Evolutionary conservation across 2,329 filamentous ascomycete species (phyloP).

Genomic region (Hypomyces perniciosus): DNA sequence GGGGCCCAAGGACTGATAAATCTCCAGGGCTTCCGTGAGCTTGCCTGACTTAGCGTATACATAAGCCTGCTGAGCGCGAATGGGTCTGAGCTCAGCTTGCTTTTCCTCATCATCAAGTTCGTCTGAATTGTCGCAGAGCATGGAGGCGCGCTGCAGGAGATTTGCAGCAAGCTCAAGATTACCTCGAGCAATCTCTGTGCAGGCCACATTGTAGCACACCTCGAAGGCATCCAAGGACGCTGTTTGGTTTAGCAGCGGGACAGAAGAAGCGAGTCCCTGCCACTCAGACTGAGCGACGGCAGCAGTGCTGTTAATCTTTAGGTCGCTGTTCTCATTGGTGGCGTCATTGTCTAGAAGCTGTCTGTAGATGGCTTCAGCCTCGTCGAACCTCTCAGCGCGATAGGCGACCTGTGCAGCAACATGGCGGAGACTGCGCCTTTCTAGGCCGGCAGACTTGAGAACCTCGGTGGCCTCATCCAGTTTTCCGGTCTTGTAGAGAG

Average conservation of each 20-base stretch:
- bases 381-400: slow-evolving; percentile 65
- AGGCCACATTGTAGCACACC: slow-evolving; percentile 75
- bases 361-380: slow-evolving; percentile 59
- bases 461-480: slow-evolving; percentile 56
- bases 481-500: slow-evolving; percentile 73
- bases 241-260: slow-evolving; percentile 44
- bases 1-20: slow-evolving; percentile 57
- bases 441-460: slow-evolving; percentile 28
- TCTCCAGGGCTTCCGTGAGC: slow-evolving; percentile 54
- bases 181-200: slow-evolving; percentile 62
- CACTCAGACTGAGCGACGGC: slow-evolving; percentile 67
- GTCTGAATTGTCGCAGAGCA: slow-evolving; percentile 66
- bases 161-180: slow-evolving; percentile 59
- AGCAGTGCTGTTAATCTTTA: slow-evolving; percentile 71
- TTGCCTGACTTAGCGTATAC: slow-evolving; percentile 63
- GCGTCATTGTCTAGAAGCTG: slow-evolving; percentile 44
- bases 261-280: slow-evolving; percentile 43
- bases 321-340: slow-evolving; percentile 57
- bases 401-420: slow-evolving; percentile 65
- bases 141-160: slow-evolving; percentile 62
- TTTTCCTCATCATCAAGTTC: slow-evolving; percentile 71
- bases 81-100: slow-evolving; percentile 65
- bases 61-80: slow-evolving; percentile 70
- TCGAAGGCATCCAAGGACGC: slow-evolving; percentile 66
- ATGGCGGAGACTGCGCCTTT: slow-evolving; percentile 40